Evolutionary conservation across 2,329 filamentous ascomycete genomes (phyloP), one percentile per base, ranked within the genome.

Genomic region (Cordyceps militaris): DNA sequence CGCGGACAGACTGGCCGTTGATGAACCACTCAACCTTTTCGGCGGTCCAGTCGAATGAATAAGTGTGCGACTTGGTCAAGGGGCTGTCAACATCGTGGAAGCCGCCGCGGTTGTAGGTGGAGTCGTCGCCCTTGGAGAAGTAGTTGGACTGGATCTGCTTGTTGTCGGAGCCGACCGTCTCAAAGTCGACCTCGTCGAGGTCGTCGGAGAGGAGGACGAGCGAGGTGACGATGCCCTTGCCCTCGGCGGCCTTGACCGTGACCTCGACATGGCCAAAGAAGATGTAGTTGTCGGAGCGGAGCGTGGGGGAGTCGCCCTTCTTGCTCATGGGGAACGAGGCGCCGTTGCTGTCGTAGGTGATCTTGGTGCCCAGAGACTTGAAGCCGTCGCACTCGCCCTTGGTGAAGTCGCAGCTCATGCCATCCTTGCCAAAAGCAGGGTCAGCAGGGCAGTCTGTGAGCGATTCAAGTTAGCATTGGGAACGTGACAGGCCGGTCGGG

Each of bases 181-280:
- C 93, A 88, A 91, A 96, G 73, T 97, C 93, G 61, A 97, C 94
- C 79, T 96, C 91, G 70, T 96, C 91, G 21, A 95, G 79, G 67
- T 86, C 83, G 67, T 95, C 89, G 1, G 90, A 97, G 76, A 96
- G 88, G 63, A 99, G 77, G 43, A 97, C 91, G 42, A 89, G 81
- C 63, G 88, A 92, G 75, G 91, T 97, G 61, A 99, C 89, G 62
- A 99, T 88, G 63, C 94, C 94, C 7, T 78, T 78, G 44, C 93
- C 94, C 3, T 87, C 81, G 26, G 94, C 87, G 40, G 88, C 87
- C 73, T 91, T 87, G 68, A 96, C 76, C 30, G 82, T 83, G 60
- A 91, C 84, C 56, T 95, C 88, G 65, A 97, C 83, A 67, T 86
- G 86, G 61, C 94, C 94, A 72, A 96, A 97, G 89, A 97, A 97